Conservation (phyloP, 495 filamentous ascomycete species). For the Cenococcum geophilum region DNA sequence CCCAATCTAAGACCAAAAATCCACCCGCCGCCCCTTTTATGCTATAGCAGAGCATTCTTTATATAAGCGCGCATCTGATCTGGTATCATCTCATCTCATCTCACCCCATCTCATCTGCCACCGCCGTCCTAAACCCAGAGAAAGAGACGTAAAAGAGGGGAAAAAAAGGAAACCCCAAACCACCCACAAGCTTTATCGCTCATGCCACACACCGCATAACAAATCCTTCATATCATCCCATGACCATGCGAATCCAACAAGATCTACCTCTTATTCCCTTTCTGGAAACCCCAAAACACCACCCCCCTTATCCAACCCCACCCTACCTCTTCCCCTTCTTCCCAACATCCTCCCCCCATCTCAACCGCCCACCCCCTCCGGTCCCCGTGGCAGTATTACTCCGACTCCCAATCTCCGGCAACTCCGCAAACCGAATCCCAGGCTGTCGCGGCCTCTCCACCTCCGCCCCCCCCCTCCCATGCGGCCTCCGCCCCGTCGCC, state of each 20-base stretch:
- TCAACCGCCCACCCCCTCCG: slow-evolving; percentile 15
- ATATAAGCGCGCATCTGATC: too few relatives aligned
- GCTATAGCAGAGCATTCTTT: too few relatives aligned
- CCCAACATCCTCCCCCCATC: slow-evolving; percentile 28
- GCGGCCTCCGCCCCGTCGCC: slow-evolving; percentile 21
- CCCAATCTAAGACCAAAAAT: too few relatives aligned
- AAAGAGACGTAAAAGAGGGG: background rate
- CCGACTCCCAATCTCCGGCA: slow-evolving; percentile 23
- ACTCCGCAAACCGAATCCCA: slow-evolving; percentile 47
- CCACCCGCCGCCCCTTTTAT: too few relatives aligned
- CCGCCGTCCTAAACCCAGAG: background rate
- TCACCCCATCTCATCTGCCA: too few relatives aligned
- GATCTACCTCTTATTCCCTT: background rate
- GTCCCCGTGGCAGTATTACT: background rate
- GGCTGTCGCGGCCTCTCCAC: slow-evolving; percentile 21
- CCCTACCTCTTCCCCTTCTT: slow-evolving; percentile 6
- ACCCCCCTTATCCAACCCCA: background rate
- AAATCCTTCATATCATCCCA: background rate
- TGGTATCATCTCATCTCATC: too few relatives aligned
- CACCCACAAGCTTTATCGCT: background rate
- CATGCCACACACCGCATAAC: background rate
- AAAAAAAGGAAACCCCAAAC: background rate
- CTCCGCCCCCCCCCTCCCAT: slow-evolving; percentile 25
- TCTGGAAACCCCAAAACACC: background rate
- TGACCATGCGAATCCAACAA: background rate